Evolutionary conservation across 495 filamentous ascomycete species (phyloP).

Genomic region (Pyrenula aspistea): DNA sequence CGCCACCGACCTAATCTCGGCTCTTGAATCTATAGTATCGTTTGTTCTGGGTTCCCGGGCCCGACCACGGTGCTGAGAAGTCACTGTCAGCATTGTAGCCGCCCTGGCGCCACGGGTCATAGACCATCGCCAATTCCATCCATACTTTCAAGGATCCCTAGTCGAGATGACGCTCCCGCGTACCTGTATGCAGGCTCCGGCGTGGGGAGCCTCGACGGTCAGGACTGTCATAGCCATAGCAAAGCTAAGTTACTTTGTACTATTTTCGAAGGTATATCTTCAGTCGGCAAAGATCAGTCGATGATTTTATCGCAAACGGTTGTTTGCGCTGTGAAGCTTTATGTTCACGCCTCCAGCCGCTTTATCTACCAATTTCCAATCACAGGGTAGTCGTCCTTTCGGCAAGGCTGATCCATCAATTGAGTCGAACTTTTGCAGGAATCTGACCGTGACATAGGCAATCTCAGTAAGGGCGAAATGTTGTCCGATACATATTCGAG

Average conservation of each 20-base stretch:
- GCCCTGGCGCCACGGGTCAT: not conserved
- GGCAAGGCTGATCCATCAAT: slow-evolving; percentile 17
- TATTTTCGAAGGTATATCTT: slow-evolving; percentile 9
- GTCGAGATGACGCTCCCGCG: not conserved
- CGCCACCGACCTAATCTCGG: not conserved
- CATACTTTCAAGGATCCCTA: not conserved
- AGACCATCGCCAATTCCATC: not conserved
- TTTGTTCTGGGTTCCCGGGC: not conserved
- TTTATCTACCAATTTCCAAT: slow-evolving; percentile 20
- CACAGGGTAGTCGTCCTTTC: slow-evolving; percentile 15
- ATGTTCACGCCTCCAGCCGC: slow-evolving; percentile 16
- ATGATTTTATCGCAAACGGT: slow-evolving; percentile 8
- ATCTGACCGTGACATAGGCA: slow-evolving; percentile 21
- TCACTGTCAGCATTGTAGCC: no score
- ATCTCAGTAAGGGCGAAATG: slow-evolving; percentile 46
- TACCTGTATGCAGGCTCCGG: not conserved
- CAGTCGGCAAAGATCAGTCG: slow-evolving; percentile 8
- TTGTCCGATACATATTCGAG: slow-evolving; percentile 79
- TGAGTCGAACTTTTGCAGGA: slow-evolving; percentile 19
- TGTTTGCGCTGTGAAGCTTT: slow-evolving; percentile 15
- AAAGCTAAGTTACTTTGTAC: slow-evolving; percentile 10
- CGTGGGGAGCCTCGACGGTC: not conserved
- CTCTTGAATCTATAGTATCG: not conserved
- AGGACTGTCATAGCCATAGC: slow-evolving; percentile 5
- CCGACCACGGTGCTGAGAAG: not conserved